These are phyloP conservation scores for Colletotrichum australisinense DNA, from an alignment of 2,329 filamentous ascomycete species.

Conservation along the genomic window DNA sequence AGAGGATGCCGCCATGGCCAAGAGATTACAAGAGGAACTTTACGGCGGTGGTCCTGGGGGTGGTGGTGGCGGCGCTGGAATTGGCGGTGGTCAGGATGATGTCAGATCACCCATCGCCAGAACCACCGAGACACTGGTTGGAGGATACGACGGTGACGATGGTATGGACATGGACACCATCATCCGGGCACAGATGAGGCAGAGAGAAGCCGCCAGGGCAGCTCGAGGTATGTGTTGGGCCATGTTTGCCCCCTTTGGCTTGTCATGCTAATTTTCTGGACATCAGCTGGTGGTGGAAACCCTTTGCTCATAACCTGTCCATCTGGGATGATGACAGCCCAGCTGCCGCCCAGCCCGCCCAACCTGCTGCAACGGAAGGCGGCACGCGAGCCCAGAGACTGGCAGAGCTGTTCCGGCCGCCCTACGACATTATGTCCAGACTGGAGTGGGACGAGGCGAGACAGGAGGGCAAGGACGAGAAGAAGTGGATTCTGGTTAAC, in stretches of 20 bases:
- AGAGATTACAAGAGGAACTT: conserved; percentile 90
- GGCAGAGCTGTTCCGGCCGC: conserved; percentile 91
- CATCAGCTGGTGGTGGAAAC: conserved; percentile 40
- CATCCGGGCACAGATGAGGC: conserved; percentile 74
- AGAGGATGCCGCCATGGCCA: conserved; percentile 93
- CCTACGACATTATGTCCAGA: conserved; percentile 87
- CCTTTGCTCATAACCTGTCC: conserved; percentile 51
- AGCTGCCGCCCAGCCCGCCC: conserved; percentile 26
- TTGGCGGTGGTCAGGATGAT: conserved; percentile 63
- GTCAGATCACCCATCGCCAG: conserved; percentile 92
- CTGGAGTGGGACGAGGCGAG: conserved; percentile 85
- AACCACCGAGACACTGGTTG: conserved; percentile 91
- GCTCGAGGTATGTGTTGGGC: conserved; percentile 39
- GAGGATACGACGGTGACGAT: conserved; percentile 64
- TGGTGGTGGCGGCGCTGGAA: conserved; percentile 50
- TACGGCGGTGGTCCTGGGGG: conserved; percentile 65
- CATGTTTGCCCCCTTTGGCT: neutral
- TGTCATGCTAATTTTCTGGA: neutral
- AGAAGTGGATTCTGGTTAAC: conserved; percentile 97
- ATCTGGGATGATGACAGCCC: conserved; percentile 49
- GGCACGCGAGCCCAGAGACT: conserved; percentile 79
- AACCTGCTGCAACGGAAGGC: conserved; percentile 54
- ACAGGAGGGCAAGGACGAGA: conserved; percentile 84
- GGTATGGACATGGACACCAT: conserved; percentile 64
- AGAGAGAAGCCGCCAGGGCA: conserved; percentile 28